Percentiles rank a stretch among this genome's conserved stretches.
phyloP scores from a whole-genome alignment of 2,329 filamentous ascomycete genomes.

The Colletotrichum theobromicola region DNA sequence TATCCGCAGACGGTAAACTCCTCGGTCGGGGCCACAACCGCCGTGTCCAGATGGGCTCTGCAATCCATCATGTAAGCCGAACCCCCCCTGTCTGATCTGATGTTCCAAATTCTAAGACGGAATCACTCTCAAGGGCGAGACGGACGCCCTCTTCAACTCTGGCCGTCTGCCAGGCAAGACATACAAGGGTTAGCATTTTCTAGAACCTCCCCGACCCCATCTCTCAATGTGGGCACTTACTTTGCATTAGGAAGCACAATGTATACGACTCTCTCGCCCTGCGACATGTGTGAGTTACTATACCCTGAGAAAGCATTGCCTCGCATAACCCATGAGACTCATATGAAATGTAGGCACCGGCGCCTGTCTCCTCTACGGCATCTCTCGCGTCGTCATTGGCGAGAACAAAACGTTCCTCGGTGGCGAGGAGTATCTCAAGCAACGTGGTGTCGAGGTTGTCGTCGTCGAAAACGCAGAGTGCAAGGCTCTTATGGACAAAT shows the following conservation, averaged over 20 bases:
- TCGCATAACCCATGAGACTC: background rate
- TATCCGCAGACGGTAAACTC: conserved; percentile 72
- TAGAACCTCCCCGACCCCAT: background rate
- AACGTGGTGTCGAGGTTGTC: conserved; percentile 74
- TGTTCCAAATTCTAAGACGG: no score
- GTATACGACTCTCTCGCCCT: conserved; percentile 82
- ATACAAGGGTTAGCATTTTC: conserved; percentile 51
- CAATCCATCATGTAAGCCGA: conserved; percentile 70
- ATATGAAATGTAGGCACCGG: conserved; percentile 56
- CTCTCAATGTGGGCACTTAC: background rate
- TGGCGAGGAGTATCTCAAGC: conserved; percentile 72
- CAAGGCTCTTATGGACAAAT: conserved; percentile 71
- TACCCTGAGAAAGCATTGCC: background rate
- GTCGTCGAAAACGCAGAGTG: conserved; percentile 71
- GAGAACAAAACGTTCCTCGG: conserved; percentile 80
- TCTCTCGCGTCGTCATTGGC: conserved; percentile 75
- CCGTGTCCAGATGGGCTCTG: conserved; percentile 74
- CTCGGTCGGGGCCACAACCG: conserved; percentile 77
- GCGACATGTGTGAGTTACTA: conserved; percentile 71
- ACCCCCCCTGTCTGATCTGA: background rate
- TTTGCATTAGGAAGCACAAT: conserved; percentile 66
- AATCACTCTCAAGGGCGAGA: conserved; percentile 65
- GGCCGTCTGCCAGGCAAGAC: conserved; percentile 72
- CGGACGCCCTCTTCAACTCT: conserved; percentile 75
- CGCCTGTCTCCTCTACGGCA: conserved; percentile 77